Evolutionary conservation across 495 filamentous ascomycete genomes (phyloP).

Genomic region (Ascodesmis nigricans): DNA sequence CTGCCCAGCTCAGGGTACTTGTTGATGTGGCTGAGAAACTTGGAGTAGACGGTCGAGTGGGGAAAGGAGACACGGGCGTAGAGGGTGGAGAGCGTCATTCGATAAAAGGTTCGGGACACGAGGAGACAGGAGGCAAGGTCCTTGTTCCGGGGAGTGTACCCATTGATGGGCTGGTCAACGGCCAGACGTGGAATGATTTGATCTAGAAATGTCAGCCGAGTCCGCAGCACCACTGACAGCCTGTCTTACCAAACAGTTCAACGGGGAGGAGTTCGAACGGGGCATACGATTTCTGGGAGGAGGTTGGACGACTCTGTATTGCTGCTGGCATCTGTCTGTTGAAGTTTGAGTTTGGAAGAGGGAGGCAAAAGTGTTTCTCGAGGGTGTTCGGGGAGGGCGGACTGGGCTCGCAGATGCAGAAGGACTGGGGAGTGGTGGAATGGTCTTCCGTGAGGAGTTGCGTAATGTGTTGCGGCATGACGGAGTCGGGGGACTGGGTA

Average conservation of each 20-base stretch:
- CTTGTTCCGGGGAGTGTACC: constrained; percentile 54
- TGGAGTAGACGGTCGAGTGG: constrained; percentile 68
- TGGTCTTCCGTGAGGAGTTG: constrained; percentile 1
- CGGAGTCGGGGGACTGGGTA: too few species aligned
- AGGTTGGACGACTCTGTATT: background rate
- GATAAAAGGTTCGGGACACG: constrained; percentile 52
- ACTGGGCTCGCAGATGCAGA: background rate
- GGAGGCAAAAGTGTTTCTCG: constrained; percentile 2
- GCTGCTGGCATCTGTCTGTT: background rate
- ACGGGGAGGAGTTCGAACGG: constrained; percentile 21
- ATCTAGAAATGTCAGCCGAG: constrained; percentile 25
- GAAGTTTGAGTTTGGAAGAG: background rate
- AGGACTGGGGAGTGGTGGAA: constrained; percentile 1
- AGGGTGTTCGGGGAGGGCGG: constrained; percentile 4
- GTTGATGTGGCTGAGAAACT: constrained; percentile 51
- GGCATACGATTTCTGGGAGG: constrained; percentile 6
- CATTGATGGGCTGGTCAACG: constrained; percentile 55
- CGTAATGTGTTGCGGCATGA: too few species aligned
- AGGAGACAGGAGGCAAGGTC: constrained; percentile 61
- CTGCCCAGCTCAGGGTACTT: constrained; percentile 50
- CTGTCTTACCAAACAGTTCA: constrained; percentile 20
- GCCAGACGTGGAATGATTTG: constrained; percentile 56
- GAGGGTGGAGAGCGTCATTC: constrained; percentile 52
- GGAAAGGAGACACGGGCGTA: constrained; percentile 72
- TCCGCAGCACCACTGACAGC: constrained; percentile 2